Conservation (phyloP, 2,329 filamentous ascomycete genomes). For the Diaporthe sp. region DNA sequence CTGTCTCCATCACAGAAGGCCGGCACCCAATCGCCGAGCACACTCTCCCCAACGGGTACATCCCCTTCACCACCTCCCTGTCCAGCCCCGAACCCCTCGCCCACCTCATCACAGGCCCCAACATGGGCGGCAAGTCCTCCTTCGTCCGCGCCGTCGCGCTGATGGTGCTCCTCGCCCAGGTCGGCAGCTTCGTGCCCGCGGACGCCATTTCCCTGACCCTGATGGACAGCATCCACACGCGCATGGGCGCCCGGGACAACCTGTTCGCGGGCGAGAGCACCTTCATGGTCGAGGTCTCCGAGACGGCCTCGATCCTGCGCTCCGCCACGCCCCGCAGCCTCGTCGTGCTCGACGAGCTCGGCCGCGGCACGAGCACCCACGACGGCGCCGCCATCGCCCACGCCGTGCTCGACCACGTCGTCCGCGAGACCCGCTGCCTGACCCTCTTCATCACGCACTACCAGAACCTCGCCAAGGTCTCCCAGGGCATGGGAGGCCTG, state of each 20-base stretch:
- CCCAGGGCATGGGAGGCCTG: conserved; percentile 72
- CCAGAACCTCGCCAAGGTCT: conserved; percentile 82
- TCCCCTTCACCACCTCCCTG: conserved; percentile 87
- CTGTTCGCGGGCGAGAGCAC: conserved; percentile 95
- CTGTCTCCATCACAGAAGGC: conserved; percentile 79
- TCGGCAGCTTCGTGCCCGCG: conserved; percentile 94
- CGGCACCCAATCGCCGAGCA: conserved; percentile 98
- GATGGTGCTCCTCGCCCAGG: conserved; percentile 92
- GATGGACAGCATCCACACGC: conserved; percentile 91
- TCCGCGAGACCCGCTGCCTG: conserved; percentile 79
- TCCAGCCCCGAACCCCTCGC: conserved; percentile 76
- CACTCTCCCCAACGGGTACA: conserved; percentile 86
- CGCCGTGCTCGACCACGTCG: conserved; percentile 88
- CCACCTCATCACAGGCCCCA: conserved; percentile 93
- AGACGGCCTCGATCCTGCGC: conserved; percentile 92
- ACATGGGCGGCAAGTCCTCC: conserved; percentile 99
- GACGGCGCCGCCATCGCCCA: conserved; percentile 97
- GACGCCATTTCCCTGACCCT: conserved; percentile 80
- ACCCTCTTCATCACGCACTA: conserved; percentile 99
- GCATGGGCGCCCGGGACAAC: conserved; percentile 97
- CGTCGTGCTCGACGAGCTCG: conserved; percentile 94
- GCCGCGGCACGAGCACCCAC: conserved; percentile 92
- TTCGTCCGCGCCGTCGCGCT: conserved; percentile 95
- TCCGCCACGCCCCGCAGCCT: conserved; percentile 87
- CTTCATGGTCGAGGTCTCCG: conserved; percentile 97